Evolutionary conservation across 257 asterid species (phyloP), one percentile per base, ranked within the genome.

Genomic region (Scutellaria barbata): DNA sequence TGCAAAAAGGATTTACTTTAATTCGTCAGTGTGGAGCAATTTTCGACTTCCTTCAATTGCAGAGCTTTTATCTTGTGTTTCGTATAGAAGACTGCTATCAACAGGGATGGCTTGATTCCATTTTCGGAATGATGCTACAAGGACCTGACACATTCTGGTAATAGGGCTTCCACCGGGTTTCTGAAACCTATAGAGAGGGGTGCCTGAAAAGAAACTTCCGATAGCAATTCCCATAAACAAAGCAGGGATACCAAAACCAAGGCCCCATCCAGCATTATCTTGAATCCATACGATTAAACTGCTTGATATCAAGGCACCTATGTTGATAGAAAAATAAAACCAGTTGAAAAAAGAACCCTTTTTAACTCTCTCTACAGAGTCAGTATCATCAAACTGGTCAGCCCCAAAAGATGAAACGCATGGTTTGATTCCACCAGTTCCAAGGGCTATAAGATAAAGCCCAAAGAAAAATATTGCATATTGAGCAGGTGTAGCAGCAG

Each of bases 371-470:
- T 95, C 99, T 16, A 47, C 81, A 22, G 92, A 60, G 79, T 94
- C 99, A 0, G 98, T 94, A 74, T 91, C 99, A 69, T 94, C 99
- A 82, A 91, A 91, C 68, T 91, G 99, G 78, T 94, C 96, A 2
- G 99, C 99, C 51, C 98, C 99, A 59, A 94, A 94, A 37, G 98
- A 88, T 14, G 99, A 89, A 73, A 91, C 99, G 54, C 99, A 91
- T 11, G 99, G 99, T 69, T 94, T 91, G 74, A 94, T 94, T 59
- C 99, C 99, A 50, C 98, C 98, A 1, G 98, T 91, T 66, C 99
- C 99, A 13, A 94, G 95, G 46, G 98, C 96, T 50, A 85, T 87
- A 63, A 94, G 89, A 81, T 92, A 95, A 6, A 94, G 88, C 68
- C 99, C 99, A 39, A 83, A 10, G 81, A 86, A 89, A 61, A 92